phyloP scores from a whole-genome alignment of 106 monocot species.

The Platanthera zijinensis region DNA sequence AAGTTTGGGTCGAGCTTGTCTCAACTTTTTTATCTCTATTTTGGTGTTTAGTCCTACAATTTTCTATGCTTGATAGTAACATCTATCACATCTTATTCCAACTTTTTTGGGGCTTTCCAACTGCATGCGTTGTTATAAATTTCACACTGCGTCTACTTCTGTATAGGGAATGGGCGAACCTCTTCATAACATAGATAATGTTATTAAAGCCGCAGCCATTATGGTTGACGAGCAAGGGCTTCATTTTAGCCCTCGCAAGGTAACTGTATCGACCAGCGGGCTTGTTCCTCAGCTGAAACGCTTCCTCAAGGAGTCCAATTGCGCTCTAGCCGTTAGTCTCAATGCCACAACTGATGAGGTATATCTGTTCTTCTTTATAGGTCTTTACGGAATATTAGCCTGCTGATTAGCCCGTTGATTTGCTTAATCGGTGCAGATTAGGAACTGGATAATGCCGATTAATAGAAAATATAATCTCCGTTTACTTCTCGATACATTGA shows the following conservation, averaged over 20 bases:
- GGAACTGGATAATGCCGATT: slow-evolving; percentile 97
- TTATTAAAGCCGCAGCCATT: slow-evolving; percentile 69
- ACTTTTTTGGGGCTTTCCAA: not conserved
- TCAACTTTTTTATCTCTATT: no score
- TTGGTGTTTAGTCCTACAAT: no score
- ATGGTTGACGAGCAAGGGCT: slow-evolving; percentile 97
- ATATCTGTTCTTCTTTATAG: not conserved
- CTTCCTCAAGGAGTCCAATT: slow-evolving; percentile 69
- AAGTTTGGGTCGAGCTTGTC: no score
- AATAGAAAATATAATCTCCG: slow-evolving; percentile 84
- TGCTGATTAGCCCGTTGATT: not conserved
- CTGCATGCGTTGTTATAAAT: not conserved
- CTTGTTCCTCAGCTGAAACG: slow-evolving; percentile 90
- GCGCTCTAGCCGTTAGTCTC: slow-evolving; percentile 88
- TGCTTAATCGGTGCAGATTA: slow-evolving; percentile 43
- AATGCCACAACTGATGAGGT: slow-evolving; percentile 99
- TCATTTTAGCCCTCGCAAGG: slow-evolving; percentile 92
- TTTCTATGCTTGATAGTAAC: no score
- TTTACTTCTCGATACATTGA: slow-evolving; percentile 69
- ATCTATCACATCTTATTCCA: no score
- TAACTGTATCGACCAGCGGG: slow-evolving; percentile 92
- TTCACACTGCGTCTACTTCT: not conserved
- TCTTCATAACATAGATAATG: slow-evolving; percentile 89
- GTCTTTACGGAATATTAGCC: not conserved
- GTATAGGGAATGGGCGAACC: slow-evolving; percentile 95